Evolutionary conservation across 179 eudicot genomes (phyloP).

Genomic region (Beta lomatogona): DNA sequence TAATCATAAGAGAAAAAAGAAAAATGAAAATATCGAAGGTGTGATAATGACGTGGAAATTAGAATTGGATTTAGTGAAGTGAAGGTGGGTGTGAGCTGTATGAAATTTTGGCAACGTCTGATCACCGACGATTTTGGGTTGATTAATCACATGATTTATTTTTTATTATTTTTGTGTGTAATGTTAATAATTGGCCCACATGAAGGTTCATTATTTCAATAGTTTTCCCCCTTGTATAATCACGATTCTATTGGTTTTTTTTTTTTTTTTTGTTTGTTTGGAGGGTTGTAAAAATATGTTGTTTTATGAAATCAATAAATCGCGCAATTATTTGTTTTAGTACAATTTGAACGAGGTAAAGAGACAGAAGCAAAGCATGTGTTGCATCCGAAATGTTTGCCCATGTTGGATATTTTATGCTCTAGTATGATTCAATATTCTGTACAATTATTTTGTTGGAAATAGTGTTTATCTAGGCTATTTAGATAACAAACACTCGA

Average conservation of each 20-base stretch:
- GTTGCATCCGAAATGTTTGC: too few species aligned
- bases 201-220: too few species aligned
- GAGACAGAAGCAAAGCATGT: too few species aligned
- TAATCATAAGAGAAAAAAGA: too few species aligned
- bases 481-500: too few species aligned
- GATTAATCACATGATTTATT: not conserved
- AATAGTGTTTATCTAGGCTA: too few species aligned
- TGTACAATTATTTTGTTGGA: too few species aligned
- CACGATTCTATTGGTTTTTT: not conserved
- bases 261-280: not conserved
- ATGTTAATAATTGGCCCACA: not conserved
- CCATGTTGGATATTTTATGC: too few species aligned
- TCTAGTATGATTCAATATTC: too few species aligned
- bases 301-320: not conserved
- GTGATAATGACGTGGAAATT: not conserved
- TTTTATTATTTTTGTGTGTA: not conserved
- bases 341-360: too few species aligned
- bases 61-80: not conserved
- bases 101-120: not conserved
- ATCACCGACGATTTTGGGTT: conserved; percentile 16
- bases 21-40: not conserved
- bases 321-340: too few species aligned
- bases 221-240: too few species aligned
- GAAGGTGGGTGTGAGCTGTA: conserved; percentile 7
- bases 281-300: not conserved